Conservation (phyloP, 139 green algal species). For the Coelastrella sp. region DNA sequence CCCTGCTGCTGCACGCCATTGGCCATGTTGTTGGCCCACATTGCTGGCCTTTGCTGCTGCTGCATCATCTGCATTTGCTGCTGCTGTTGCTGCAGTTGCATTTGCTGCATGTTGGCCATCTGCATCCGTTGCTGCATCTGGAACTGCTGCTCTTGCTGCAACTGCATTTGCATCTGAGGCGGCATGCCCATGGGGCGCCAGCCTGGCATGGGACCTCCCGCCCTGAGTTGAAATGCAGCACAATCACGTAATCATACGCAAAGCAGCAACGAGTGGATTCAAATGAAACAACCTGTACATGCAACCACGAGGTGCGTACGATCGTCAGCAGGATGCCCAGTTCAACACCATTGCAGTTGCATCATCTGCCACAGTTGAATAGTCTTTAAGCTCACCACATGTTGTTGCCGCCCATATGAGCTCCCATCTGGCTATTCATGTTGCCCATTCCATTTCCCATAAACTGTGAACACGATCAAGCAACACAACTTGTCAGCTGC, state of each 20-base stretch:
- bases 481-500: neutral
- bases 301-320: neutral
- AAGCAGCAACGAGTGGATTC: neutral
- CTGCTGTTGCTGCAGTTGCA: conserved; percentile 16
- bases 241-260: neutral
- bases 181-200: neutral
- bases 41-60: neutral
- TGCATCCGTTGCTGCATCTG: conserved; percentile 24
- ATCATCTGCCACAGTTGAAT: neutral
- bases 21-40: neutral
- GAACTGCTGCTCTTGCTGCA: conserved; percentile 28
- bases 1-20: conserved; percentile 3
- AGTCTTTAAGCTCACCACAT: neutral
- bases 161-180: conserved; percentile 1
- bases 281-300: neutral
- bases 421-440: neutral
- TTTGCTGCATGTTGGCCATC: neutral
- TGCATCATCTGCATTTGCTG: conserved; percentile 12
- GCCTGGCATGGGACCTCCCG: neutral
- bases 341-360: too few species aligned
- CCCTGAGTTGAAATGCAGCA: neutral
- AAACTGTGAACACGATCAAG: neutral
- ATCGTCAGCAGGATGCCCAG: too few species aligned
- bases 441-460: neutral
- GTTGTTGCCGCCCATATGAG: neutral